phyloP scores from a whole-genome alignment of 2,329 filamentous ascomycete species.

The Sclerotinia subarctica region DNA sequence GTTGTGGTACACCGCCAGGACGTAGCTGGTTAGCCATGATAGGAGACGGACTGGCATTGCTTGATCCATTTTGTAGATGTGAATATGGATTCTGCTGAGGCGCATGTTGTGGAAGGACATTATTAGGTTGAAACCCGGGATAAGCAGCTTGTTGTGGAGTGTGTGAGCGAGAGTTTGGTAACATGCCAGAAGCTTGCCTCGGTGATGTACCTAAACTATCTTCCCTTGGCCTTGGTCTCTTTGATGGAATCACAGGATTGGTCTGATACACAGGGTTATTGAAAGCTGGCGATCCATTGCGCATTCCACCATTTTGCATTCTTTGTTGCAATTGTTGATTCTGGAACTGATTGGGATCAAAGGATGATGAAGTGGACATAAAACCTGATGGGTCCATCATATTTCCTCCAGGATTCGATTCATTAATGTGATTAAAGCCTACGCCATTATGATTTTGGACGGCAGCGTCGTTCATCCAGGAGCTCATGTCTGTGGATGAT shows the following conservation, averaged over 20 bases:
- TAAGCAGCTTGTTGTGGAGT: constrained; percentile 76
- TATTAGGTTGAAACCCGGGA: constrained; percentile 64
- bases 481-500: constrained; percentile 60
- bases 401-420: constrained; percentile 53
- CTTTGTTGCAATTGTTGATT: constrained; percentile 51
- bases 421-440: constrained; percentile 60
- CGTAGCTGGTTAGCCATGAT: constrained; percentile 81
- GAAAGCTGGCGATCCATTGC: constrained; percentile 78
- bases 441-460: constrained; percentile 68
- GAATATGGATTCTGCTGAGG: constrained; percentile 69
- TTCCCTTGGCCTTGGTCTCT: constrained; percentile 76
- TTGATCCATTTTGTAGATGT: constrained; percentile 77
- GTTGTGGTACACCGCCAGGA: constrained; percentile 67
- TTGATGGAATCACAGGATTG: constrained; percentile 83
- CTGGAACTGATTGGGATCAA: constrained; percentile 52
- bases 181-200: constrained; percentile 67
- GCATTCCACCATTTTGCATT: constrained; percentile 80
- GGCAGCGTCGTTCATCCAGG: constrained; percentile 68
- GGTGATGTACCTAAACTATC: constrained; percentile 84
- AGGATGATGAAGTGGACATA: constrained; percentile 58
- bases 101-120: constrained; percentile 55
- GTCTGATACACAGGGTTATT: constrained; percentile 78
- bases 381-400: constrained; percentile 67
- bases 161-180: constrained; percentile 83
- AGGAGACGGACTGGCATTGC: constrained; percentile 86